Conservation (phyloP, 352 stramenopile genomes). For the Pythium apleroticum region DNA sequence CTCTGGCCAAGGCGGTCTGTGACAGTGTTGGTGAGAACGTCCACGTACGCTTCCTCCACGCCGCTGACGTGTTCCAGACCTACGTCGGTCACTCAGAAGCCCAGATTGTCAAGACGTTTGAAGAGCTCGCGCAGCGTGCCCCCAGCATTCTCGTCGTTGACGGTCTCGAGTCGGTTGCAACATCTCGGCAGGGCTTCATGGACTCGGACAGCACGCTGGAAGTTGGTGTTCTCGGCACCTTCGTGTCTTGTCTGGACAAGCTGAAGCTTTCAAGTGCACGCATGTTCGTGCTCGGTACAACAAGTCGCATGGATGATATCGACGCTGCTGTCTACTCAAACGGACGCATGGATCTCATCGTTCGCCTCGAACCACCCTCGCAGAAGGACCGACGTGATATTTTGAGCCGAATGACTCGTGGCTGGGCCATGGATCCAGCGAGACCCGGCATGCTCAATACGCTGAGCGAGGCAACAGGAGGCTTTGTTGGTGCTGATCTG, state of each 20-base stretch:
- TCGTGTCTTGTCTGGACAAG: conserved; percentile 87
- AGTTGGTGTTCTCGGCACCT: conserved; percentile 74
- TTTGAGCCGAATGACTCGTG: conserved; percentile 85
- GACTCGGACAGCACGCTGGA: conserved; percentile 67
- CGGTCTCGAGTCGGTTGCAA: conserved; percentile 89
- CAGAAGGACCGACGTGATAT: conserved; percentile 91
- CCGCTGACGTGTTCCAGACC: conserved; percentile 94
- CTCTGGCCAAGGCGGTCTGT: conserved; percentile 46
- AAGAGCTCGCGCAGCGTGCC: conserved; percentile 39
- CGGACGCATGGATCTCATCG: conserved; percentile 94
- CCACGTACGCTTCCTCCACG: conserved; percentile 55
- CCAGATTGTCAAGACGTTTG: conserved; percentile 62
- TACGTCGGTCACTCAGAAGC: conserved; percentile 90
- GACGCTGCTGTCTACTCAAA: conserved; percentile 94
- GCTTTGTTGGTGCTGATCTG: conserved; percentile 91
- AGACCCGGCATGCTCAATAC: conserved; percentile 78
- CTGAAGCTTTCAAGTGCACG: conserved; percentile 36
- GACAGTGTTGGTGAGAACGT: conserved; percentile 35
- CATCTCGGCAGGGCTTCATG: conserved; percentile 51
- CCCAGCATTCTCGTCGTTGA: conserved; percentile 86
- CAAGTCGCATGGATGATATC: conserved; percentile 74
- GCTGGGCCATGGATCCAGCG: conserved; percentile 62
- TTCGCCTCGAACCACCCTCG: conserved; percentile 94
- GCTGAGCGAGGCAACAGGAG: conserved; percentile 94
- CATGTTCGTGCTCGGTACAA: conserved; percentile 78